Conservation (phyloP, 129 eudicot species). For the Lactuca saligna region DNA sequence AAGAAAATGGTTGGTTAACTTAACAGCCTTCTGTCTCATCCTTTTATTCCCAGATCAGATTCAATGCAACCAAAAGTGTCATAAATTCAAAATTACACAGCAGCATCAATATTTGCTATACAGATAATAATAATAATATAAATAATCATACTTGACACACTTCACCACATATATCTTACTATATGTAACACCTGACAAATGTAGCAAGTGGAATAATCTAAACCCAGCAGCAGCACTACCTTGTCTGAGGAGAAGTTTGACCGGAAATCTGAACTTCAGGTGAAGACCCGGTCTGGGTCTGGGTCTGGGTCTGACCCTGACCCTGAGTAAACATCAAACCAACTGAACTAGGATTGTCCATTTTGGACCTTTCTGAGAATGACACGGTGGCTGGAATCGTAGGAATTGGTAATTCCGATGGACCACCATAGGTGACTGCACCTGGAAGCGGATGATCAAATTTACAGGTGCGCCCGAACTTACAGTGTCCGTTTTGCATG, state of each 20-base stretch:
- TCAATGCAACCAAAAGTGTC: conserved; percentile 40
- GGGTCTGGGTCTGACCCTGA: conserved; percentile 8
- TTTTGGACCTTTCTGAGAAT: conserved; percentile 49
- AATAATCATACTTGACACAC: conserved; percentile 28
- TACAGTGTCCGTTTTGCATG: conserved; percentile 83
- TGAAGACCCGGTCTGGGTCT: conserved; percentile 13
- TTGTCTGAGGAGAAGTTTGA: conserved; percentile 41
- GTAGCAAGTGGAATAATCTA: conserved; percentile 29
- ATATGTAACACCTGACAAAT: conserved; percentile 28
- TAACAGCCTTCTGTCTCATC: conserved; percentile 26
- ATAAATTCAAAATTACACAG: conserved; percentile 39
- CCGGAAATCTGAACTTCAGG: conserved; percentile 35
- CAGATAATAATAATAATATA: conserved; percentile 17
- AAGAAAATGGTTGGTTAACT: conserved; percentile 6
- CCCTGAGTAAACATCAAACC: conserved; percentile 42
- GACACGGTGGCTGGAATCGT: conserved; percentile 45
- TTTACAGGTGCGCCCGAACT: conserved; percentile 82
- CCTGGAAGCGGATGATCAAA: conserved; percentile 78
- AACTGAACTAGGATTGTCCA: too few relatives aligned
- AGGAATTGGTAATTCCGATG: conserved; percentile 66
- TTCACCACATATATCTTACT: conserved; percentile 29
- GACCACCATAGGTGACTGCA: conserved; percentile 47
- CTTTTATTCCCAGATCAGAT: conserved; percentile 35
- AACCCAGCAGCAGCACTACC: conserved; percentile 28
- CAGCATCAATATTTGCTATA: conserved; percentile 37